These are phyloP conservation scores for Penicillium glabrum DNA, from an alignment of 2,329 filamentous ascomycete species.

Conservation along the genomic window DNA sequence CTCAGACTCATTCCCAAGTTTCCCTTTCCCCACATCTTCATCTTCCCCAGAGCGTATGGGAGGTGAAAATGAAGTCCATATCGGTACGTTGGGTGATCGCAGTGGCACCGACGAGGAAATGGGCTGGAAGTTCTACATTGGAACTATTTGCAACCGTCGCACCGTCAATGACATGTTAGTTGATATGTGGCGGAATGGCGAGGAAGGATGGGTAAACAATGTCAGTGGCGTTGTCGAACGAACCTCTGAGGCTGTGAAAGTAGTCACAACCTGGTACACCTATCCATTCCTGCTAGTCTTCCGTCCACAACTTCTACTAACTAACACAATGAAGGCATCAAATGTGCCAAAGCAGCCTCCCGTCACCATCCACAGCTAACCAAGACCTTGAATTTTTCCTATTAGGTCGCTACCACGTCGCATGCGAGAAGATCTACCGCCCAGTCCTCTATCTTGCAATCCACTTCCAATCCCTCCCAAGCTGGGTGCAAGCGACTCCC, in stretches of 20 bases:
- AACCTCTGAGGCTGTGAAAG: slow-evolving; percentile 14
- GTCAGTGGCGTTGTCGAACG: slow-evolving; percentile 13
- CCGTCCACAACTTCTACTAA: neutral
- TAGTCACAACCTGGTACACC: slow-evolving; percentile 20
- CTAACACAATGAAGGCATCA: slow-evolving; percentile 14
- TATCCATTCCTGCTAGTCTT: neutral
- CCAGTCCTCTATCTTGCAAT: slow-evolving; percentile 22
- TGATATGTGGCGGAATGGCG: slow-evolving; percentile 23
- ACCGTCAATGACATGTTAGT: slow-evolving; percentile 24
- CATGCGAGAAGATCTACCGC: slow-evolving; percentile 21
- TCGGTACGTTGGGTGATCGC: neutral
- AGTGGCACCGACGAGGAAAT: slow-evolving; percentile 20
- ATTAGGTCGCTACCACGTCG: slow-evolving; percentile 13
- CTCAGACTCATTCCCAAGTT: slow-evolving; percentile 21
- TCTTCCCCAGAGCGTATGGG: slow-evolving; percentile 15
- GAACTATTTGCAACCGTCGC: slow-evolving; percentile 23
- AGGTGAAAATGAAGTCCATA: slow-evolving; percentile 4
- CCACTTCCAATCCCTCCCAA: slow-evolving; percentile 20
- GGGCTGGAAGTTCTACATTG: slow-evolving; percentile 25
- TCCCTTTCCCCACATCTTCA: slow-evolving; percentile 8
- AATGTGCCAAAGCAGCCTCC: slow-evolving; percentile 10
- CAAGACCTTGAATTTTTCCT: slow-evolving; percentile 19
- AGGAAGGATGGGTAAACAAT: slow-evolving; percentile 20
- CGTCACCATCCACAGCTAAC: slow-evolving; percentile 2
- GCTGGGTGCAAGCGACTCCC: slow-evolving; percentile 9